Evolutionary conservation across 306 rosid genomes (phyloP), one percentile per base, ranked within the genome.

Genomic region (Inga leiocalycina): DNA sequence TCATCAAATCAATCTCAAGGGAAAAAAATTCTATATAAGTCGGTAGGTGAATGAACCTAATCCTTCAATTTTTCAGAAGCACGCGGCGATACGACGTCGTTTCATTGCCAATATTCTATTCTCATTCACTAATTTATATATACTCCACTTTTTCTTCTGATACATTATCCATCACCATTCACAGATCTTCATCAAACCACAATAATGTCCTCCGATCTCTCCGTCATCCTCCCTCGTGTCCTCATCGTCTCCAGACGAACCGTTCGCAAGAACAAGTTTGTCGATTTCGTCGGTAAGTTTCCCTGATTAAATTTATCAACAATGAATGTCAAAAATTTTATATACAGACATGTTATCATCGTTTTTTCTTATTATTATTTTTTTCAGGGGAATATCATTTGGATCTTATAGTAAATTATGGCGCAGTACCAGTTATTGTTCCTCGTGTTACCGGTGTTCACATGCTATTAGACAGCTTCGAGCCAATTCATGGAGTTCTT

Each of bases 181-280:
- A 59, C 66, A 10, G 15, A 9, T 12, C 2, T 59, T 59, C 66
- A 59, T 20, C 13, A 11, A 39, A 59, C 45, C 13, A 46, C 62
- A 44, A 10, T 54, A 62, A 51, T 91, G 96, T 84, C 88, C 71
- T 79, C 96, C 44, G 98, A 95, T 90, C 92, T 93, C 65, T 92
- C 97, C 3, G 88, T 62, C 10, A 89, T 95, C 52, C 97, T 93
- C 61, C 99, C 99, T 82, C 98, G 98, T 62, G 98, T 93, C 76
- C 90, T 95, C 27, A 94, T 95, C 32, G 99, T 95, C 79, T 95
- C 99, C 15, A 84, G 99, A 68, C 96, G 99, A 48, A 89, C 81
- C 87, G 85, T 95, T 84, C 99, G 98, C 77, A 95, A 95, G 82
- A 95, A 95, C 97, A 95, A 95, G 85, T 95, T 95, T 69, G 99